Evolutionary conservation across 805 yeast species (phyloP).

Genomic region (Isabelozyma rhagii): DNA sequence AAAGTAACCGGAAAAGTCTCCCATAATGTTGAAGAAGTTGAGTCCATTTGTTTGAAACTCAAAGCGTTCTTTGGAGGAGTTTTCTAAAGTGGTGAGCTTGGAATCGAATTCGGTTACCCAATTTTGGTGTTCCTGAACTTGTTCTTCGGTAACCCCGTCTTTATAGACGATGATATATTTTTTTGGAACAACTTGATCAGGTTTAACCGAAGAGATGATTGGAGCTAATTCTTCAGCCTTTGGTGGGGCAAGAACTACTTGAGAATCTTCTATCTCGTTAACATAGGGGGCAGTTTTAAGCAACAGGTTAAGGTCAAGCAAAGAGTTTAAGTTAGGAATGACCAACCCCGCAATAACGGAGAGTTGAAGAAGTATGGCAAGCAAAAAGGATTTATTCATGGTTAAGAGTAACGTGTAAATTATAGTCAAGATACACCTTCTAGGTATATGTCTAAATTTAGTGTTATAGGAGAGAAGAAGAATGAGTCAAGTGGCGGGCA

Average conservation of each 20-base stretch:
- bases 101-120: background rate
- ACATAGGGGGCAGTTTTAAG: background rate
- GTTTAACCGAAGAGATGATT: background rate
- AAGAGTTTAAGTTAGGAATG: background rate
- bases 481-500: too few relatives aligned
- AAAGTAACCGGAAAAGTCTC: background rate
- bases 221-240: background rate
- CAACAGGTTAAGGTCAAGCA: background rate
- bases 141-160: background rate
- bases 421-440: too few relatives aligned
- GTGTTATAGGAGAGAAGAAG: too few relatives aligned
- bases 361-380: background rate
- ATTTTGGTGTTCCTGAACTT: background rate
- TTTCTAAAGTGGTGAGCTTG: background rate
- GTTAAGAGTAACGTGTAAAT: too few relatives aligned
- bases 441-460: too few relatives aligned
- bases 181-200: background rate
- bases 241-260: too few relatives aligned
- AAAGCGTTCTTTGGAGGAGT: too few relatives aligned
- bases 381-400: background rate
- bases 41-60: too few relatives aligned
- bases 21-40: background rate
- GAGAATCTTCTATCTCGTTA: too few relatives aligned
- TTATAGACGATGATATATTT: background rate
- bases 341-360: background rate